Conservation (phyloP, 1,284 basidiomycete species). For the Stygiomarasmius scandens region DNA sequence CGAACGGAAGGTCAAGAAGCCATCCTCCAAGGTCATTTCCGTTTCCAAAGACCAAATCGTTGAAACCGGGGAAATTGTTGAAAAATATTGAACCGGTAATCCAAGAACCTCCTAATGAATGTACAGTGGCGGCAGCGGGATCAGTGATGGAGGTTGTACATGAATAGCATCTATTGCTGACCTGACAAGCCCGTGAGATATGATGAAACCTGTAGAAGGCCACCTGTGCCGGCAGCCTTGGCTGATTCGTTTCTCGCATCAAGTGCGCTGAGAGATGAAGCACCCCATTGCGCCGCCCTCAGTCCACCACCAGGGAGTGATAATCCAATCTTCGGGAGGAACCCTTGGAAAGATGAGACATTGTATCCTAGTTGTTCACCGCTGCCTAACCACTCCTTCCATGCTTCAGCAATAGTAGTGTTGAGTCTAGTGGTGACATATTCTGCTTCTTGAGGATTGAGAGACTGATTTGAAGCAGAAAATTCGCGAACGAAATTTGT, state of each 20-base stretch:
- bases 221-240: constrained; percentile 60
- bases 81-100: constrained; percentile 56
- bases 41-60: constrained; percentile 59
- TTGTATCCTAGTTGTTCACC: constrained; percentile 56
- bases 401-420: constrained; percentile 47
- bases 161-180: constrained; percentile 25
- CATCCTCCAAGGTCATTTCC: constrained; percentile 51
- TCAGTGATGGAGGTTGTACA: not conserved
- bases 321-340: constrained; percentile 56
- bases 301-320: constrained; percentile 63
- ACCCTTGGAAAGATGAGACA: constrained; percentile 39
- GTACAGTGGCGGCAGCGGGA: too few species aligned
- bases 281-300: constrained; percentile 62
- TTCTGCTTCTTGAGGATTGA: constrained; percentile 49
- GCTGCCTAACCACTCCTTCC: constrained; percentile 62
- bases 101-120: constrained; percentile 63
- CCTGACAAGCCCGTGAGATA: constrained; percentile 68
- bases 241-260: constrained; percentile 62
- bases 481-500: constrained; percentile 51
- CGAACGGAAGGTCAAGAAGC: constrained; percentile 59
- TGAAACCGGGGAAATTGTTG: constrained; percentile 59
- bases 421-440: constrained; percentile 50
- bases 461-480: constrained; percentile 50
- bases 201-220: constrained; percentile 63
- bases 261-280: constrained; percentile 57